Evolutionary conservation across 2,329 filamentous ascomycete genomes (phyloP).

Genomic region (Aspergillus pseudoviridinutans): DNA sequence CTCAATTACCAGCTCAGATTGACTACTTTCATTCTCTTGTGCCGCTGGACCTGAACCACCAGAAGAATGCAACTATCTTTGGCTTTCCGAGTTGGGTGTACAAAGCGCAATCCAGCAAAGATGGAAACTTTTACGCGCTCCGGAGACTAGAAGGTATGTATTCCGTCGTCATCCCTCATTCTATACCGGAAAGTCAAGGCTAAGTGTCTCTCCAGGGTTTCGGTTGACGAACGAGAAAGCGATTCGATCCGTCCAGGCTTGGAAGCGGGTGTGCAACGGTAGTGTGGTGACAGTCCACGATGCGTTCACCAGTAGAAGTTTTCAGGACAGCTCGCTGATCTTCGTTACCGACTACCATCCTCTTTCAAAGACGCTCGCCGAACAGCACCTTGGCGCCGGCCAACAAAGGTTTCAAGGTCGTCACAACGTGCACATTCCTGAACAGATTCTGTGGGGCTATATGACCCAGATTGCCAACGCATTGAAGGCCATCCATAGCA

Average conservation of each 20-base stretch:
- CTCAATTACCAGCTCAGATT: slow-evolving; percentile 68
- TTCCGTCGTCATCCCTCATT: not conserved
- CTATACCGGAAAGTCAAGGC: not conserved
- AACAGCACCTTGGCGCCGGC: slow-evolving; percentile 59
- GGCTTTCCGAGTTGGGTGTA: slow-evolving; percentile 92
- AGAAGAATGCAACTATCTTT: slow-evolving; percentile 75
- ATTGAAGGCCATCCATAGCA: slow-evolving; percentile 77
- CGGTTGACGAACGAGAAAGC: slow-evolving; percentile 84
- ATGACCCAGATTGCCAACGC: slow-evolving; percentile 87
- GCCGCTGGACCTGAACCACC: slow-evolving; percentile 75
- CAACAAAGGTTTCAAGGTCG: slow-evolving; percentile 41
- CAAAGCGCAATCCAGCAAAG: slow-evolving; percentile 85
- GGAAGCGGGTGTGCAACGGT: slow-evolving; percentile 79
- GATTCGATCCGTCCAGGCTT: slow-evolving; percentile 79
- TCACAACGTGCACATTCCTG: slow-evolving; percentile 54
- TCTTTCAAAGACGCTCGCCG: slow-evolving; percentile 80
- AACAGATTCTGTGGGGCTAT: slow-evolving; percentile 84
- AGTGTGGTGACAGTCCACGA: slow-evolving; percentile 84
- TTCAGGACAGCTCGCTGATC: slow-evolving; percentile 90
- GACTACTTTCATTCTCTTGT: slow-evolving; percentile 92
- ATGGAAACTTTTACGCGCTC: slow-evolving; percentile 82
- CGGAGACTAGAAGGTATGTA: slow-evolving; percentile 71
- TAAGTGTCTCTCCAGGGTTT: slow-evolving; percentile 54
- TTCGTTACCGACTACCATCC: slow-evolving; percentile 94
- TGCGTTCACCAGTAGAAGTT: slow-evolving; percentile 87